Evolutionary conservation across 805 yeast species (phyloP).

Genomic region (Zygotorulaspora florentina): DNA sequence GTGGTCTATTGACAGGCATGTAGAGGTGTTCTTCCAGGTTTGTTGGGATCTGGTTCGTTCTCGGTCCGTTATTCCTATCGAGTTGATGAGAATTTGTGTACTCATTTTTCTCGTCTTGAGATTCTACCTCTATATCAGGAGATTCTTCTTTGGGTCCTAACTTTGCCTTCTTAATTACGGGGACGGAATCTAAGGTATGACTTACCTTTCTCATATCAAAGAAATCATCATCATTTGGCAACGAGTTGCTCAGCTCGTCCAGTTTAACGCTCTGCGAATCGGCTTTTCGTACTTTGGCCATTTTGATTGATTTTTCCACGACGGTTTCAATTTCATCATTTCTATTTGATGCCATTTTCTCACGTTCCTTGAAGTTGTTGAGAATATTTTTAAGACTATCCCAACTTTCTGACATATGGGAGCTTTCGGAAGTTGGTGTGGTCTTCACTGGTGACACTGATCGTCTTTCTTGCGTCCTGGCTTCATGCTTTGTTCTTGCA

Average conservation of each 20-base stretch:
- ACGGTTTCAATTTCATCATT: neutral
- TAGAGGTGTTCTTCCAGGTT: constrained; percentile 18
- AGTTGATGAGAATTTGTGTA: neutral
- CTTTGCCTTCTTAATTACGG: constrained; percentile 19
- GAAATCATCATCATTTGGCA: constrained; percentile 17
- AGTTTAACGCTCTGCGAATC: constrained; percentile 11
- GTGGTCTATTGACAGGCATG: constrained; percentile 28
- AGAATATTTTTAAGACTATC: constrained; percentile 17
- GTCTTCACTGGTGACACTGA: constrained; percentile 27
- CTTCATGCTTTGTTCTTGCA: constrained; percentile 23
- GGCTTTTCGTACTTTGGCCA: constrained; percentile 11
- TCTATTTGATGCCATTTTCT: neutral
- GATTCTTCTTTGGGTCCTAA: constrained; percentile 1
- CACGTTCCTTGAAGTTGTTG: constrained; percentile 12
- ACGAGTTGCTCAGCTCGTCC: constrained; percentile 16
- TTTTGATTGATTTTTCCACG: neutral
- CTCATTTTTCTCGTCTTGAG: neutral
- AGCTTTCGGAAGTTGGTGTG: constrained; percentile 16
- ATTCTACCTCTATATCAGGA: constrained; percentile 7
- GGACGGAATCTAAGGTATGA: constrained; percentile 22
- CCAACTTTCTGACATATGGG: constrained; percentile 16
- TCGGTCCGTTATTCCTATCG: neutral
- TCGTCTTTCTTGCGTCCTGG: constrained; percentile 16
- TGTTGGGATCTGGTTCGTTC: constrained; percentile 1
- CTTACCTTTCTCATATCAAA: constrained; percentile 28